Percentiles rank a stretch among this genome's conserved stretches.
phyloP scores from a whole-genome alignment of 441 rosid species.

The Arabidopsis lyrata region DNA sequence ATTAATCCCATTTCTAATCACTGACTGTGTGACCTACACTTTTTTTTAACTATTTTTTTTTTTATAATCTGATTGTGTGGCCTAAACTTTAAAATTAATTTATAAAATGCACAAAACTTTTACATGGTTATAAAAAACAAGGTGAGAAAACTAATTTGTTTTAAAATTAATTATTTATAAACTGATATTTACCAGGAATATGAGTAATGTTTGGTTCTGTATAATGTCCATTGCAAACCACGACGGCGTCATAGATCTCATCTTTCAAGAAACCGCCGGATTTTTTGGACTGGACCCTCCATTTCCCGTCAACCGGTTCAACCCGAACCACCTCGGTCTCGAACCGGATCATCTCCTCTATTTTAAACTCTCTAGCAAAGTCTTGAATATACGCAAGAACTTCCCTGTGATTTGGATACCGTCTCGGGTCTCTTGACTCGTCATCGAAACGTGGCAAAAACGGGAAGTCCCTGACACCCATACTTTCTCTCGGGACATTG shows the following conservation, averaged over 20 bases:
- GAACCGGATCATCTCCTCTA: conserved; percentile 65
- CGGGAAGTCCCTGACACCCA: conserved; percentile 71
- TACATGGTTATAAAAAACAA: too few relatives aligned
- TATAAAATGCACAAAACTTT: too few relatives aligned
- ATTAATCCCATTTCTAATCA: too few relatives aligned
- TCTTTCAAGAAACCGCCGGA: conserved; percentile 30
- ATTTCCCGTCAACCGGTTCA: conserved; percentile 42
- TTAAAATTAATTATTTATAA: too few relatives aligned
- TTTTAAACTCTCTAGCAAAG: conserved; percentile 58
- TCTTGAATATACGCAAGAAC: conserved; percentile 63
- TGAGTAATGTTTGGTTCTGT: conserved; percentile 69
- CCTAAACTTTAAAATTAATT: too few relatives aligned
- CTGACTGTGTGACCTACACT: too few relatives aligned
- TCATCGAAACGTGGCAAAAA: conserved; percentile 48
- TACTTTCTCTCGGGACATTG: conserved; percentile 70
- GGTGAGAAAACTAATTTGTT: background rate
- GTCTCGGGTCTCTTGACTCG: conserved; percentile 57
- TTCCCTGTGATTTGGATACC: conserved; percentile 71
- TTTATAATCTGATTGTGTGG: too few relatives aligned
- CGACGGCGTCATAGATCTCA: conserved; percentile 76
- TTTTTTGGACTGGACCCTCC: conserved; percentile 56
- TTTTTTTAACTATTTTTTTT: too few relatives aligned
- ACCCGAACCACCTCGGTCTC: conserved; percentile 60
- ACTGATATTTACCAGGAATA: conserved; percentile 49
- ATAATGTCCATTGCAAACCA: conserved; percentile 77